A percentile compares a stretch with the other conserved stretches of the same genome.
Conservation (phyloP, 208 protist species). For the Crithidia sp. region DNA sequence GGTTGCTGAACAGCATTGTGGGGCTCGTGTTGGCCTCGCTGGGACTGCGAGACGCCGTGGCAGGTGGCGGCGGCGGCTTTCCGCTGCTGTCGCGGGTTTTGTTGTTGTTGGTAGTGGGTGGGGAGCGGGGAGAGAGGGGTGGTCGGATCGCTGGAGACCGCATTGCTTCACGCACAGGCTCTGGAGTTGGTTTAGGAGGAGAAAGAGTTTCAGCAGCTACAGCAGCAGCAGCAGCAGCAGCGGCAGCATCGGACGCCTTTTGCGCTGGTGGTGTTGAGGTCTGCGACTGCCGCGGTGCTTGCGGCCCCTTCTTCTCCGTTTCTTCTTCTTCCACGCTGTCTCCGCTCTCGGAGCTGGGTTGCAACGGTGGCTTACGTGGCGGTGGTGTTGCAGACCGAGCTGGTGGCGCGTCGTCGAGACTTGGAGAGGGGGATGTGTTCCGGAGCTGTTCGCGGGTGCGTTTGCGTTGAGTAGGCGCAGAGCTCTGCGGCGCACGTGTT, state of each 20-base stretch:
- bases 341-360: too few species aligned
- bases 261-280: too few species aligned
- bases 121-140: background rate
- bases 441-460: background rate
- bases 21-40: background rate
- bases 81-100: background rate
- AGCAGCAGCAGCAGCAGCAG: background rate
- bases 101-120: background rate
- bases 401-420: background rate
- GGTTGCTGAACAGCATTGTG: conserved; percentile 23
- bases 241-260: too few species aligned
- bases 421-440: background rate
- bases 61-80: background rate
- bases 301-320: too few species aligned
- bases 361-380: background rate
- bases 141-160: conserved; percentile 6
- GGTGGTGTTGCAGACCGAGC: background rate
- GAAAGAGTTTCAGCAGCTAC: background rate
- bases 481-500: too few species aligned
- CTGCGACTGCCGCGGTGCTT: too few species aligned
- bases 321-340: too few species aligned
- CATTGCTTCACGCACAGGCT: background rate
- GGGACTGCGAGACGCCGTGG: background rate
- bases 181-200: background rate
- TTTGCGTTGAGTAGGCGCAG: too few species aligned